phyloP scores from a whole-genome alignment of 2,329 filamentous ascomycete genomes.

The Lecanoromycetidae sp. region DNA sequence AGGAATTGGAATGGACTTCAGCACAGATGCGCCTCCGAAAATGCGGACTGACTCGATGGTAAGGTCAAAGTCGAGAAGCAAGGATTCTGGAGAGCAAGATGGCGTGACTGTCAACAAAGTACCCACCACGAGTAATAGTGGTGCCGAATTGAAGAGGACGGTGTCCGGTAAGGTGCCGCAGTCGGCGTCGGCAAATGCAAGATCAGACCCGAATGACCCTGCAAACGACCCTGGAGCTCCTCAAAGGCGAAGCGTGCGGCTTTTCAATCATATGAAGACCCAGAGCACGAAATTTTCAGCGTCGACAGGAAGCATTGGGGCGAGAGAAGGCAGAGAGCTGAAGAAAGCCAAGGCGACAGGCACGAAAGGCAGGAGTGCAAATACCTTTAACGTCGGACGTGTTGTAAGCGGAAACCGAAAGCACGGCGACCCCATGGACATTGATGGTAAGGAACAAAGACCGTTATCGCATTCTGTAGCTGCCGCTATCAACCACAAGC shows the following conservation, averaged over 20 bases:
- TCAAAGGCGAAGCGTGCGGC: slow-evolving; percentile 58
- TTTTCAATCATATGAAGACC: slow-evolving; percentile 60
- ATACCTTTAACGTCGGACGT: slow-evolving; percentile 62
- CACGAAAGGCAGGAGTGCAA: slow-evolving; percentile 53
- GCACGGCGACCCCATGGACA: slow-evolving; percentile 55
- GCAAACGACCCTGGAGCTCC: slow-evolving; percentile 45
- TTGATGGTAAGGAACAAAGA: slow-evolving; percentile 52
- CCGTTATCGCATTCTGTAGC: slow-evolving; percentile 26
- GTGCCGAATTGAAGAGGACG: slow-evolving; percentile 69
- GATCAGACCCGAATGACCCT: slow-evolving; percentile 1
- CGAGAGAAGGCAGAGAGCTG: slow-evolving; percentile 57
- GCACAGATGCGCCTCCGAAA: slow-evolving; percentile 49
- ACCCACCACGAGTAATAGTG: slow-evolving; percentile 30
- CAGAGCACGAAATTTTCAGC: slow-evolving; percentile 51
- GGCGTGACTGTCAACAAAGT: slow-evolving; percentile 22
- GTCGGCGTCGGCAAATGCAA: slow-evolving; percentile 5
- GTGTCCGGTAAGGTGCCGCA: slow-evolving; percentile 62
- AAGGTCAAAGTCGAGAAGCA: slow-evolving; percentile 31
- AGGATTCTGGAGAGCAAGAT: slow-evolving; percentile 31
- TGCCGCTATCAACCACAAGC: slow-evolving; percentile 18
- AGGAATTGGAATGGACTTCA: slow-evolving; percentile 33
- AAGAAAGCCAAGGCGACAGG: slow-evolving; percentile 72
- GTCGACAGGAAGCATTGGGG: slow-evolving; percentile 44
- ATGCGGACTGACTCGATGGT: slow-evolving; percentile 43
- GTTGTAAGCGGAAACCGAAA: slow-evolving; percentile 88